Percentiles rank a stretch among this genome's conserved stretches.
Conservation (phyloP, 495 filamentous ascomycete genomes). For the Letharia columbiana region DNA sequence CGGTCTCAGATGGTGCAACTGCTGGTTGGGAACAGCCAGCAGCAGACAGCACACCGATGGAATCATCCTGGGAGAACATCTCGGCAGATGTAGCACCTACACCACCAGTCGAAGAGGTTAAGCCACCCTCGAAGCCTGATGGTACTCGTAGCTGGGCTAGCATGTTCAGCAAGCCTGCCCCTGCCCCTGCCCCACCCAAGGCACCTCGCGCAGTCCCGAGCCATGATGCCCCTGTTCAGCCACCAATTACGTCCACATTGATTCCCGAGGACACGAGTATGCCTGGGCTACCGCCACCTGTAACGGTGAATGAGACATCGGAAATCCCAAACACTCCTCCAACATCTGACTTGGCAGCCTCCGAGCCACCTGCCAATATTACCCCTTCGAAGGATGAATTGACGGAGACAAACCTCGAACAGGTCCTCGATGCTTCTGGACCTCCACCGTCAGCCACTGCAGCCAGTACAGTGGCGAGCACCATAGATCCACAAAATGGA, state of each 20-base stretch:
- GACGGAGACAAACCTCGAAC: conserved; percentile 85
- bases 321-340: conserved; percentile 26
- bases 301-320: conserved; percentile 20
- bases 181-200: conserved; percentile 27
- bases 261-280: conserved; percentile 17
- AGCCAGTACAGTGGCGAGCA: conserved; percentile 84
- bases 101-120: conserved; percentile 21
- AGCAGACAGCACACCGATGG: conserved; percentile 32
- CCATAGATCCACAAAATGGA: conserved; percentile 58
- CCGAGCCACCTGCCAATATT: conserved; percentile 44
- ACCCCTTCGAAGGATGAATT: conserved; percentile 72
- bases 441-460: conserved; percentile 70
- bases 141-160: conserved; percentile 32
- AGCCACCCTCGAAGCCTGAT: conserved; percentile 23
- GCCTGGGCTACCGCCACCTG: conserved; percentile 24
- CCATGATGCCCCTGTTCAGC: conserved; percentile 23
- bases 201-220: conserved; percentile 25
- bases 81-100: conserved; percentile 28
- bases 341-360: conserved; percentile 15
- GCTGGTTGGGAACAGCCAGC: conserved; percentile 28
- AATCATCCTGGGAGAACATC: conserved; percentile 27
- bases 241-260: conserved; percentile 17
- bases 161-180: conserved; percentile 34
- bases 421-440: conserved; percentile 69
- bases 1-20: conserved; percentile 19